A percentile compares a stretch with the other conserved stretches of the same genome.
Conservation (phyloP, 805 yeast species). For the Blastobotrys muscicola region DNA sequence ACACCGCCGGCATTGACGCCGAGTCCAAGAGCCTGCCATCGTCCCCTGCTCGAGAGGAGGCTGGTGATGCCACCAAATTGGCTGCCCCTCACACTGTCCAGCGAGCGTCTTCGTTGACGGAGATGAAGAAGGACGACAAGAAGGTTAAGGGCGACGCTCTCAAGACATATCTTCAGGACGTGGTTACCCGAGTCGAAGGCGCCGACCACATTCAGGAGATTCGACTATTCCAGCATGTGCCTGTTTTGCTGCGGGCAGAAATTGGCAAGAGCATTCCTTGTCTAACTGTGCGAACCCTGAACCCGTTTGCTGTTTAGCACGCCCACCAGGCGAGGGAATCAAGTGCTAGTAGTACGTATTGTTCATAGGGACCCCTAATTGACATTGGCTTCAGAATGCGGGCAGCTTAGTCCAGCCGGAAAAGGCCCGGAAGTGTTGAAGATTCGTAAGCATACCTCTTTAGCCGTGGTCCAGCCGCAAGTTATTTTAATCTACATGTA, state of each 20-base stretch:
- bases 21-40: conserved; percentile 26
- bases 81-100: conserved; percentile 13
- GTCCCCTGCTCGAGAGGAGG: conserved; percentile 19
- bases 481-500: no score
- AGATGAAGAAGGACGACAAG: conserved; percentile 13
- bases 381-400: no score
- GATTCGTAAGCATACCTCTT: no score
- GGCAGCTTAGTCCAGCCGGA: no score
- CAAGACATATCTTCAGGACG: conserved; percentile 47
- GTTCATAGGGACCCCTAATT: no score
- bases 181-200: conserved; percentile 53
- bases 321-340: no score
- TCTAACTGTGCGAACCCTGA: conserved; percentile 80
- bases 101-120: conserved; percentile 19
- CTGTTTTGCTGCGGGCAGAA: conserved; percentile 80
- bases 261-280: conserved; percentile 95
- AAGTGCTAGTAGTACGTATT: no score
- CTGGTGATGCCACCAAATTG: conserved; percentile 3
- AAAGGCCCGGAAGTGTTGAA: no score
- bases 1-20: conserved; percentile 4
- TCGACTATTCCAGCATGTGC: conserved; percentile 65
- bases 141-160: conserved; percentile 27
- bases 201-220: conserved; percentile 69
- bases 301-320: conserved; percentile 49
- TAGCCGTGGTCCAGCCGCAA: no score